Percentiles rank a stretch among this genome's conserved stretches.
These are phyloP conservation scores for Dictyostelium purpureum DNA, from an alignment of 78 protist genomes.

Conservation along the genomic window DNA sequence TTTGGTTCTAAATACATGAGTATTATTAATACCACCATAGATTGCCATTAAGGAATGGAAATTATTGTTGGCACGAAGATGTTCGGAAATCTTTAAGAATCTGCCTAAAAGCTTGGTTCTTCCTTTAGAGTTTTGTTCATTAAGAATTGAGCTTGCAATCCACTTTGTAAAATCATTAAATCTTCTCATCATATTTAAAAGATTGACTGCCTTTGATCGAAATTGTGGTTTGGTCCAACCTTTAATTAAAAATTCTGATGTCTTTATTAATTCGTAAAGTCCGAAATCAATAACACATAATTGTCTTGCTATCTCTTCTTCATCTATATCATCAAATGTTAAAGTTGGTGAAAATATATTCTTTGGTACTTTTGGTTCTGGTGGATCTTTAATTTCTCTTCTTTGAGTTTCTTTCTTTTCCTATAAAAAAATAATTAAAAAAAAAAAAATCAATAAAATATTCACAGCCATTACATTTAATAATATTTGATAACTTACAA, in stretches of 20 bases:
- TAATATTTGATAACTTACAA: neutral
- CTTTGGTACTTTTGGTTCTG: conserved; percentile 84
- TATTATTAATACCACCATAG: conserved; percentile 76
- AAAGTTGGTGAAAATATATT: conserved; percentile 79
- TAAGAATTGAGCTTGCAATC: conserved; percentile 70
- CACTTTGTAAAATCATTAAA: conserved; percentile 84
- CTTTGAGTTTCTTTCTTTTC: neutral
- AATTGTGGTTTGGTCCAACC: conserved; percentile 82
- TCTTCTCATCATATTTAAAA: conserved; percentile 62
- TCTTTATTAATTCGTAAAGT: conserved; percentile 66
- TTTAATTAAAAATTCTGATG: conserved; percentile 80
- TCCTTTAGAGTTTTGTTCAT: conserved; percentile 54
- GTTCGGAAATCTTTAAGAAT: conserved; percentile 79
- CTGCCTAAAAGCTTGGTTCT: conserved; percentile 48
- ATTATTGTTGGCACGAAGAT: conserved; percentile 57
- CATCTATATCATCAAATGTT: conserved; percentile 79
- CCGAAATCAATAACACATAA: conserved; percentile 75
- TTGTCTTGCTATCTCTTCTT: conserved; percentile 85
- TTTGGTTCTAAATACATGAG: conserved; percentile 78
- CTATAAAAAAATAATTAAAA: neutral
- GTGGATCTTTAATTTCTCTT: conserved; percentile 38
- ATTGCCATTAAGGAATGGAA: conserved; percentile 85
- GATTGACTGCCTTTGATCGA: conserved; percentile 54
- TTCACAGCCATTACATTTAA: neutral
- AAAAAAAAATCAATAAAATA: neutral